Percentiles rank a stretch among this genome's conserved stretches.
phyloP scores from a whole-genome alignment of 345 rosid genomes.

The Geranium brycei region DNA sequence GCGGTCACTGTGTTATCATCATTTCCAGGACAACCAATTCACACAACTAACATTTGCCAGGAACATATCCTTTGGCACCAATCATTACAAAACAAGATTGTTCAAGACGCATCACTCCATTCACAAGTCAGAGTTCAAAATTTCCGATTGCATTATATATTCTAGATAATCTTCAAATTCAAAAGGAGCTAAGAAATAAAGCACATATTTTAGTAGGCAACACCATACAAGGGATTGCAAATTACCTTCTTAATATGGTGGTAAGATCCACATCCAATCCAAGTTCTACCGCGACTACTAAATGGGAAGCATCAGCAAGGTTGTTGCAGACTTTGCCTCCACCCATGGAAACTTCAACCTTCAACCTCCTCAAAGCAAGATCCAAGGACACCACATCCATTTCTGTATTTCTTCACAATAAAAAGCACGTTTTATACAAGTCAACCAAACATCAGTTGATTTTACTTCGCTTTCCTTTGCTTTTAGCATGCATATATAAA shows the following conservation, averaged over 20 bases:
- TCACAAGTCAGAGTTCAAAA: neutral
- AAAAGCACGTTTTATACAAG: neutral
- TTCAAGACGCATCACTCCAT: too few species aligned
- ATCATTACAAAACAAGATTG: too few species aligned
- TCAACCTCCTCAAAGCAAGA: slow-evolving; percentile 52
- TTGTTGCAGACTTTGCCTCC: slow-evolving; percentile 63
- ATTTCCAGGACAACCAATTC: neutral
- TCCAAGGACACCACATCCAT: slow-evolving; percentile 36
- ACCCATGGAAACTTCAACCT: slow-evolving; percentile 53
- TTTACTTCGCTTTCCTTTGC: neutral
- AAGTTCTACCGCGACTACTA: slow-evolving; percentile 40
- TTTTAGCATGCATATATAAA: slow-evolving; percentile 2
- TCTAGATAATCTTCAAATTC: neutral
- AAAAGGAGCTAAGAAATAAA: neutral
- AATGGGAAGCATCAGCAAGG: slow-evolving; percentile 55
- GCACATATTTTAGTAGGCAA: neutral
- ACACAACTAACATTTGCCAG: neutral
- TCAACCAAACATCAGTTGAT: neutral
- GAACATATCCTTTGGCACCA: too few species aligned
- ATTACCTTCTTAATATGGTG: slow-evolving; percentile 36
- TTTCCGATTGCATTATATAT: neutral
- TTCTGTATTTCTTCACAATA: slow-evolving; percentile 36
- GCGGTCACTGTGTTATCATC: neutral
- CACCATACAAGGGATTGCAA: neutral
- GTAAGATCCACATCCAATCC: slow-evolving; percentile 37